Conservation (phyloP, 495 filamentous ascomycete species). For the Aspergillus sparsus region DNA sequence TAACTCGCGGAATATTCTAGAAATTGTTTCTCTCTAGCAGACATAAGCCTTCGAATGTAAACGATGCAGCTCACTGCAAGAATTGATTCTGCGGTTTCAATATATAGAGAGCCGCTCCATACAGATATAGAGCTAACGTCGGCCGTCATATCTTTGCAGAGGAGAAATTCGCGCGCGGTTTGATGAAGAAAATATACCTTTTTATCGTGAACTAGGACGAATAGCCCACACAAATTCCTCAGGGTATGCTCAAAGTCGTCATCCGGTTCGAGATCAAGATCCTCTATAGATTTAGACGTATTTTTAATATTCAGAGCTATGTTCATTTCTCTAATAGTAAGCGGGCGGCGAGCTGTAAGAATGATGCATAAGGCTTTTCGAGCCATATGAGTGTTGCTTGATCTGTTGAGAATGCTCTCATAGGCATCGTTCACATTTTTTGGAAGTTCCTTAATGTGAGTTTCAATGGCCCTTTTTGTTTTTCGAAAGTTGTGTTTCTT, state of each 20-base stretch:
- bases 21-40: too few species aligned
- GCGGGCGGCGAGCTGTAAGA: neutral
- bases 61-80: too few species aligned
- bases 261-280: neutral
- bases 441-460: neutral
- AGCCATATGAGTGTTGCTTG: neutral
- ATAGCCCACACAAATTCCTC: neutral
- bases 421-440: neutral
- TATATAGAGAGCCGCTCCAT: too few species aligned
- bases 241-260: neutral
- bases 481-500: slow-evolving; percentile 20
- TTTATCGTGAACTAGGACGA: neutral
- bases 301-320: neutral
- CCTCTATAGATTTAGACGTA: neutral
- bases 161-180: slow-evolving; percentile 6
- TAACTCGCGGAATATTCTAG: too few species aligned
- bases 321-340: neutral
- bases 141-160: too few species aligned
- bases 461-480: neutral
- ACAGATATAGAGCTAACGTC: too few species aligned
- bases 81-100: too few species aligned
- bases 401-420: neutral
- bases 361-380: neutral
- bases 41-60: too few species aligned
- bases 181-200: slow-evolving; percentile 9